Evolutionary conservation across 2,329 filamentous ascomycete genomes (phyloP).

Genomic region (Cercospora zeina): DNA sequence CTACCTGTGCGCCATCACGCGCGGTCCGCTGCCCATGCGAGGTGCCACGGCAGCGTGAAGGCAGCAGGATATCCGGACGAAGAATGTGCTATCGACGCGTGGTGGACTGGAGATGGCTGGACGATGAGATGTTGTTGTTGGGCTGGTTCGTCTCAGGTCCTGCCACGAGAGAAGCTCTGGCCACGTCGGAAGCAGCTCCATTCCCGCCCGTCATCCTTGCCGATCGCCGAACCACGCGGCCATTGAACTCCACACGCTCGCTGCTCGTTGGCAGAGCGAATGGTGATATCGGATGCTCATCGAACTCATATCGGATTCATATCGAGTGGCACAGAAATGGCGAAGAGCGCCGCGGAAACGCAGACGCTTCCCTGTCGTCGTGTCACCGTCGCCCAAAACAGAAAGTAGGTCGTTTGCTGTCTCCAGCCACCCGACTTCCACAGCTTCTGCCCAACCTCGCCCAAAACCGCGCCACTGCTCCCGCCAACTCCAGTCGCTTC

Average conservation of each 20-base stretch:
- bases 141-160: too few species aligned
- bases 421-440: slow-evolving; percentile 5
- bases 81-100: too few species aligned
- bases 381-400: not conserved
- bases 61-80: not conserved
- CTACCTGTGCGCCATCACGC: not conserved
- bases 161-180: not conserved
- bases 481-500: not conserved
- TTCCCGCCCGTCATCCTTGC: not conserved
- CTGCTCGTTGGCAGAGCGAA: not conserved
- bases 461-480: not conserved
- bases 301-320: too few species aligned
- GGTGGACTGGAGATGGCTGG: not conserved
- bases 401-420: slow-evolving; percentile 1
- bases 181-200: slow-evolving; percentile 1
- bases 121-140: not conserved
- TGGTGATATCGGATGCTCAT: not conserved
- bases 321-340: not conserved
- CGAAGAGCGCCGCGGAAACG: not conserved
- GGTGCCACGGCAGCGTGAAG: not conserved
- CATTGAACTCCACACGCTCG: not conserved
- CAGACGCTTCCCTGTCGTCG: not conserved
- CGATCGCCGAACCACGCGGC: not conserved
- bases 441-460: slow-evolving; percentile 2
- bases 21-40: not conserved